Conservation (phyloP, 345 rosid species). For the Syzygium aromaticum region DNA sequence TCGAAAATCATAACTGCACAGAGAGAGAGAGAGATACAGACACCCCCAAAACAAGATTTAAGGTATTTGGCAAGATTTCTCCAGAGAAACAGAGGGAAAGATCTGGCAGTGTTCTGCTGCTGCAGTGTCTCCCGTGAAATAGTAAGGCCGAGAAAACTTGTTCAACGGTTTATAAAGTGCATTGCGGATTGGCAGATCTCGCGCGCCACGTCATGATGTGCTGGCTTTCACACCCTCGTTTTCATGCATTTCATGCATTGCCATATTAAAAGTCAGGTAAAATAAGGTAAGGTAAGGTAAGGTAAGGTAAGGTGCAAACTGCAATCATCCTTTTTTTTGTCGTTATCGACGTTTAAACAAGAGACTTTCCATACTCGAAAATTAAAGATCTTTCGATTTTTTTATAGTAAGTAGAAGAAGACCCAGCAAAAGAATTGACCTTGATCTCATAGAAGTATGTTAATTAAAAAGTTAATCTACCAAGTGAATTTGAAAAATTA, state of each 20-base stretch:
- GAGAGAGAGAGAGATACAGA: background rate
- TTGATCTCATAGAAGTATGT: background rate
- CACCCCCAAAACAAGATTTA: background rate
- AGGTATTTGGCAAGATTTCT: background rate
- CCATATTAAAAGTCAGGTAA: background rate
- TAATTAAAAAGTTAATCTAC: background rate
- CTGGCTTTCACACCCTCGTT: background rate
- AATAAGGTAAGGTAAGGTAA: background rate
- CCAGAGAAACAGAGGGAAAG: background rate
- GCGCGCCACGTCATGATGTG: background rate
- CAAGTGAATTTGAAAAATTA: background rate
- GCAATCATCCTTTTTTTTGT: background rate
- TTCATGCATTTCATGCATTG: background rate
- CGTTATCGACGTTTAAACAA: background rate
- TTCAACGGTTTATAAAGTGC: background rate
- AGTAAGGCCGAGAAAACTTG: background rate
- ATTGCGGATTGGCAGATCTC: background rate
- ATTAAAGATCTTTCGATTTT: background rate
- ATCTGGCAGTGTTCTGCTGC: background rate
- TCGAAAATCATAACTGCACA: background rate
- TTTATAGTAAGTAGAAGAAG: background rate
- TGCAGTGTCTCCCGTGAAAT: background rate
- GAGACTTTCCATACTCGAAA: background rate
- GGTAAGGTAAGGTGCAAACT: background rate
- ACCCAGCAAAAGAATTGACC: background rate